A percentile compares a stretch with the other conserved stretches of the same genome.
Evolutionary conservation across 441 rosid genomes (phyloP).

Genomic region (Populus hybrid): DNA sequence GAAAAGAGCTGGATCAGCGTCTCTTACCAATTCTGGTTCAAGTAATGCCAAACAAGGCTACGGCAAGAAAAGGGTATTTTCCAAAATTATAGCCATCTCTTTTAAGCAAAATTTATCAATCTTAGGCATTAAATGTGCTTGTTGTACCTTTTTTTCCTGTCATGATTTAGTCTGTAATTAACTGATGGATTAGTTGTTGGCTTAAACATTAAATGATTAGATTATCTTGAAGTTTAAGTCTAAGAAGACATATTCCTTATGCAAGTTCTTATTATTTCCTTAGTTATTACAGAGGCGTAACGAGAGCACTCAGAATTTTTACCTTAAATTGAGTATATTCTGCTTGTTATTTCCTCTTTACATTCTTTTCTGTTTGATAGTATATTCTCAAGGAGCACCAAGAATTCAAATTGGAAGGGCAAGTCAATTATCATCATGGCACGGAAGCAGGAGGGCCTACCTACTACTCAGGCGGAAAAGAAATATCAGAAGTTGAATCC

Average conservation of each 20-base stretch:
- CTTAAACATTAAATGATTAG: background rate
- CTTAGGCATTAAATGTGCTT: background rate
- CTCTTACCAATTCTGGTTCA: slow-evolving; percentile 42
- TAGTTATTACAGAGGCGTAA: background rate
- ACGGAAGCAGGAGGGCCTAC: slow-evolving; percentile 39
- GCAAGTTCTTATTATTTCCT: background rate
- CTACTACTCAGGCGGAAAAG: slow-evolving; percentile 33
- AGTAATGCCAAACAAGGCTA: slow-evolving; percentile 43
- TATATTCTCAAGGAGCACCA: slow-evolving; percentile 45
- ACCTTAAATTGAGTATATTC: background rate
- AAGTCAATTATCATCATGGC: slow-evolving; percentile 27
- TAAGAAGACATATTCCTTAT: background rate
- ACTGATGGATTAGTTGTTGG: background rate
- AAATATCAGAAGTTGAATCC: slow-evolving; percentile 34
- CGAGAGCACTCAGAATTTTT: background rate
- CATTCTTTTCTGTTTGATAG: slow-evolving; percentile 31
- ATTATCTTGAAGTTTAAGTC: background rate
- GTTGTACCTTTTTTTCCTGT: background rate
- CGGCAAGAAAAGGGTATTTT: slow-evolving; percentile 58
- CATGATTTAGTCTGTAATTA: background rate
- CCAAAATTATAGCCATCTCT: background rate
- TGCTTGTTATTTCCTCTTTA: slow-evolving; percentile 8
- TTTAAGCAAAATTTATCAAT: background rate
- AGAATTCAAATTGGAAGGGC: slow-evolving; percentile 32
- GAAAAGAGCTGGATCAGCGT: slow-evolving; percentile 47